Conservation (phyloP, 2,329 filamentous ascomycete genomes). For the Epicoccum nigrum region DNA sequence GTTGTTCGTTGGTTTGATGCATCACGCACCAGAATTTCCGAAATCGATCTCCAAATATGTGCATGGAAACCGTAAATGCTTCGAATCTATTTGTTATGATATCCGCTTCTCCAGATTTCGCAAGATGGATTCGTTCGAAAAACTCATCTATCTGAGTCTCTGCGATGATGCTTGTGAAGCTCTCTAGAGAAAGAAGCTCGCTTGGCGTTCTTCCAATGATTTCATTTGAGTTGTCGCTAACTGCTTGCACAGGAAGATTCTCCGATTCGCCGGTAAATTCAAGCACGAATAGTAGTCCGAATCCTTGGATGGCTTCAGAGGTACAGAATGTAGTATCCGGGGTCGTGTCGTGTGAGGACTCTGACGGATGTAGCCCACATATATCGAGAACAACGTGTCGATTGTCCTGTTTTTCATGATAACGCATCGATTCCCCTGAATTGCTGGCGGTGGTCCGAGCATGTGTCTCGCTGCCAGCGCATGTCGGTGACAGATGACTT, state of each 20-base stretch:
- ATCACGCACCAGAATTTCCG: slow-evolving; percentile 87
- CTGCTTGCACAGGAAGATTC: slow-evolving; percentile 71
- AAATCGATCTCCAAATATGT: slow-evolving; percentile 59
- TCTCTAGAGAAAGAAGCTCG: slow-evolving; percentile 74
- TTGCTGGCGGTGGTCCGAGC: too few relatives aligned
- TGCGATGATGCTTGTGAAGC: slow-evolving; percentile 81
- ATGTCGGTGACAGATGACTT: too few relatives aligned
- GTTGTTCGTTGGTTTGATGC: slow-evolving; percentile 72
- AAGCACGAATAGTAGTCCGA: slow-evolving; percentile 77
- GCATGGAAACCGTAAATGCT: slow-evolving; percentile 79
- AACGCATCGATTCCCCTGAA: too few relatives aligned
- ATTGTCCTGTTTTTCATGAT: too few relatives aligned
- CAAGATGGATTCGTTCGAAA: slow-evolving; percentile 85
- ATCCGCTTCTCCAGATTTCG: slow-evolving; percentile 80
- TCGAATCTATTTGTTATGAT: slow-evolving; percentile 78
- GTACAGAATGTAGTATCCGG: too few relatives aligned
- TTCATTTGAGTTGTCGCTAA: slow-evolving; percentile 78
- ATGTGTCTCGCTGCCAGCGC: too few relatives aligned
- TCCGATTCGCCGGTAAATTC: slow-evolving; percentile 67
- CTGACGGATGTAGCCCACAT: too few relatives aligned
- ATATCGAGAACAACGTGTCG: too few relatives aligned
- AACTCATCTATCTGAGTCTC: slow-evolving; percentile 86
- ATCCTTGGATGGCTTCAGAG: slow-evolving; percentile 80
- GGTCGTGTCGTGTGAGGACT: too few relatives aligned
- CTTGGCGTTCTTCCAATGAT: slow-evolving; percentile 79